A percentile compares a stretch with the other conserved stretches of the same genome.
Conservation (phyloP, 129 eudicot species). For the Saussurea involucrata region DNA sequence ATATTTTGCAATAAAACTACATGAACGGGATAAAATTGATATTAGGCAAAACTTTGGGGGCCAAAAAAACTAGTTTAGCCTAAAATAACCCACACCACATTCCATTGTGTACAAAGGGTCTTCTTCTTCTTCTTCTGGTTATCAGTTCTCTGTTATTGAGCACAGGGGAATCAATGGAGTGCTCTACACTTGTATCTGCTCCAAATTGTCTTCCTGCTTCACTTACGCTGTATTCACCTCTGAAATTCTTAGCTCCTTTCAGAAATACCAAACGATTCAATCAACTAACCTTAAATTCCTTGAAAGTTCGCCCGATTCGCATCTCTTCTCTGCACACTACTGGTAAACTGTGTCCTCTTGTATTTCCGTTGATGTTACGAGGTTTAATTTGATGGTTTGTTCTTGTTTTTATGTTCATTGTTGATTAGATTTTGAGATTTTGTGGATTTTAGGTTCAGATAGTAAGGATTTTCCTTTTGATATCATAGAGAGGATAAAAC, state of each 20-base stretch:
- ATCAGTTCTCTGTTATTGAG: not conserved
- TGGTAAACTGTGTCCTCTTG: conserved; percentile 33
- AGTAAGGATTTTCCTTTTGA: not conserved
- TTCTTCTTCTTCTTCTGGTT: not conserved
- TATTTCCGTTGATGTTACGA: not conserved
- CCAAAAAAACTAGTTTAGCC: not conserved
- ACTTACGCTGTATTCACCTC: conserved; percentile 18
- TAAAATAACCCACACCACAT: conserved; percentile 21
- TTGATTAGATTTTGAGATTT: conserved; percentile 1
- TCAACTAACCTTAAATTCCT: conserved; percentile 16
- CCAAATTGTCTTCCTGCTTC: conserved; percentile 33
- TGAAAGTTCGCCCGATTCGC: conserved; percentile 23
- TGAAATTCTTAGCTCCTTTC: not conserved
- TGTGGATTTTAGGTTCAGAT: conserved; percentile 7
- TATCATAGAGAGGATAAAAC: not conserved
- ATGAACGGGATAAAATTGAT: not conserved
- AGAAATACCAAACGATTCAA: conserved; percentile 18
- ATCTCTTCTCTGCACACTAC: conserved; percentile 30
- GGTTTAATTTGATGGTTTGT: conserved; percentile 4
- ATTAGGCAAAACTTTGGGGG: conserved; percentile 1
- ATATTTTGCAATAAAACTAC: not conserved
- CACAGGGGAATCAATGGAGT: conserved; percentile 34
- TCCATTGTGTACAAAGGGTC: not conserved
- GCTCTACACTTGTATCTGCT: conserved; percentile 34
- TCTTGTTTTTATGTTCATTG: not conserved